Percentiles rank a stretch among this genome's conserved stretches.
Evolutionary conservation across 768 basidiomycete species (phyloP).

Genomic region (Dacryopinax primogenitus): DNA sequence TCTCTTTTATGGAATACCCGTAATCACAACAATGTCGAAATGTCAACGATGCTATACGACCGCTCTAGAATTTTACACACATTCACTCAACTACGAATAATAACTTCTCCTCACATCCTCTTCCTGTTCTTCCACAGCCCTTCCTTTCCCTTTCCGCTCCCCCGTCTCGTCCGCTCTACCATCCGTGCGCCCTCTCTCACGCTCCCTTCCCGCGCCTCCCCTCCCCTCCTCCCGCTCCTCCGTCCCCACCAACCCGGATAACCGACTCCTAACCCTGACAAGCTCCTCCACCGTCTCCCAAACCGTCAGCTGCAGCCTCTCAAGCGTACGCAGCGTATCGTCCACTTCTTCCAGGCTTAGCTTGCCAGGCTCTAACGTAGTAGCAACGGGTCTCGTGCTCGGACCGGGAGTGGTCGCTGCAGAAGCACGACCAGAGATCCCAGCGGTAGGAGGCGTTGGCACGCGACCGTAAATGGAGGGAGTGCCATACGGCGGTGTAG

Average conservation of each 20-base stretch:
- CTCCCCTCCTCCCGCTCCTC: slow-evolving; percentile 4
- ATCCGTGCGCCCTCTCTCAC: slow-evolving; percentile 8
- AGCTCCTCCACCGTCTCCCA: slow-evolving; percentile 68
- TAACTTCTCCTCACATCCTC: slow-evolving; percentile 4
- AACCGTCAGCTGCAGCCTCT: slow-evolving; percentile 63
- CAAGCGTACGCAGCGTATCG: slow-evolving; percentile 64
- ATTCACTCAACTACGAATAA: background rate
- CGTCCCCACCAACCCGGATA: slow-evolving; percentile 2
- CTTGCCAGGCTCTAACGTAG: slow-evolving; percentile 29
- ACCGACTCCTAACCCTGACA: slow-evolving; percentile 49
- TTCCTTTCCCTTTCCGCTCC: background rate
- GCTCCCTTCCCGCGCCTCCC: slow-evolving; percentile 10
- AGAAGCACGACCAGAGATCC: too few relatives aligned
- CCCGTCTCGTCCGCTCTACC: background rate
- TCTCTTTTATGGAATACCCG: background rate
- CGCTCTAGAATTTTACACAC: background rate
- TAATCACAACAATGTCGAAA: background rate
- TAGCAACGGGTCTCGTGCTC: too few relatives aligned
- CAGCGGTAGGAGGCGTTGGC: too few relatives aligned
- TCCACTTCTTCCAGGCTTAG: slow-evolving; percentile 72
- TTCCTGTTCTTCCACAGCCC: background rate
- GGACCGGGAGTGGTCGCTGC: too few relatives aligned
- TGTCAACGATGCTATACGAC: background rate
- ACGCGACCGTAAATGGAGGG: too few relatives aligned
- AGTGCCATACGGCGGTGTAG: too few relatives aligned